Evolutionary conservation across 2,329 filamentous ascomycete species (phyloP), one percentile per base, ranked within the genome.

Genomic region (Shiraia sp.): DNA sequence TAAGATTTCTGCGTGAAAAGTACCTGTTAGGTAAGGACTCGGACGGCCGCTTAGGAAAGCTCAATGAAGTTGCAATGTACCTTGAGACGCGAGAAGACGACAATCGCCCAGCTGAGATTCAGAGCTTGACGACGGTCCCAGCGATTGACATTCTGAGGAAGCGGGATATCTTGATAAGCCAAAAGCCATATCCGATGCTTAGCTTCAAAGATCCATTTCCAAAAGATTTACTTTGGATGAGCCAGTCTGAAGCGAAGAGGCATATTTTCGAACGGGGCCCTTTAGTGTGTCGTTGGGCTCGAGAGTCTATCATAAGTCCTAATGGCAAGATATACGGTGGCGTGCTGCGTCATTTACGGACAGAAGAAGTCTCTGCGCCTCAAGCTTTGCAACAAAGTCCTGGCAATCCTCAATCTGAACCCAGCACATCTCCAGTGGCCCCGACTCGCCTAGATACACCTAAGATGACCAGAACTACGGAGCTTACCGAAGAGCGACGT

Each of bases 71-170:
- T 22, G 19, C 19, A 22, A 22, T 22, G 19, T 22, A 22, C 8
- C 19, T 22, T 8, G 19, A 22, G 8, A 22, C 19, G 8, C 30
- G 12, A 27, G 42, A 49, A n/a, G 42, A 46, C 13, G 16, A 34
- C 2, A 31, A 32, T 2, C n/a, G 22, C 13, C 1, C 13, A 8
- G 24, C 14, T 2, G 10, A 30, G 23, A 10, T 16, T 15, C 32
- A 10, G 39, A 46, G 23, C 24, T 47, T 14, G 43, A 47, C 5
- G 14, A 39, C 10, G 32, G 44, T 40, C n/a, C 27, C 26, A 28
- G 2, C 3, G 10, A 17, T 12, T 16, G 6, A 25, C 23, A 42
- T 12, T 23, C 28, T 4, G 32, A 42, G 4, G 15, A 40, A 9
- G 25, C 19, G 10, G 14, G 13, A 2, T 29, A 43, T 12, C 29